Evolutionary conservation across 768 basidiomycete genomes (phyloP).

Genomic region (Amylocystis lapponica): DNA sequence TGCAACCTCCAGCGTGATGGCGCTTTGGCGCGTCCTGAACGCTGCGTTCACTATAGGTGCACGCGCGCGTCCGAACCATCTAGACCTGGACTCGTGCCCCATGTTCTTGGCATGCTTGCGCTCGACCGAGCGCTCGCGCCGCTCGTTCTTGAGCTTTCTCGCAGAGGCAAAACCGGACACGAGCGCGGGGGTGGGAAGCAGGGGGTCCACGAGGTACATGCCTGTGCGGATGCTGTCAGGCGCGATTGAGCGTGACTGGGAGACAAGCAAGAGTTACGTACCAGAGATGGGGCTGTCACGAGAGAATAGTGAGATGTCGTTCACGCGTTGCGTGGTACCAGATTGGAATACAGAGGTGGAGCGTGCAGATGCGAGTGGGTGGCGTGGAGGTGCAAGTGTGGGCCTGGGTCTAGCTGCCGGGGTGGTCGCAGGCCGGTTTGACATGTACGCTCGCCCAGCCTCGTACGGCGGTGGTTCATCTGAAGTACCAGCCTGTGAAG

Average conservation of each 20-base stretch:
- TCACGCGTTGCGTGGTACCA: slow-evolving; percentile 17
- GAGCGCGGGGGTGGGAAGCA: not conserved
- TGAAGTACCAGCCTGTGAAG: too few species aligned
- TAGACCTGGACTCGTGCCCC: not conserved
- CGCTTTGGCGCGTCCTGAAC: slow-evolving; percentile 20
- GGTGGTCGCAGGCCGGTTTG: too few species aligned
- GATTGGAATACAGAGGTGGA: slow-evolving; percentile 9
- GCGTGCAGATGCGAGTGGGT: too few species aligned
- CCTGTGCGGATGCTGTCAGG: slow-evolving; percentile 1
- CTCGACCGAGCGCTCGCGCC: not conserved
- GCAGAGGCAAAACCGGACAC: not conserved
- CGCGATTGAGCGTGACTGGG: not conserved
- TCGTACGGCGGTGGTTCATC: too few species aligned
- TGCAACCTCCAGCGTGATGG: slow-evolving; percentile 17
- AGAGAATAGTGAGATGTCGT: slow-evolving; percentile 20
- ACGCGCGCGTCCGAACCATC: not conserved
- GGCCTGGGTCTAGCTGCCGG: too few species aligned
- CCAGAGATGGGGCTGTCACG: slow-evolving; percentile 19
- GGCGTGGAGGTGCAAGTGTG: too few species aligned
- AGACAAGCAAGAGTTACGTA: not conserved
- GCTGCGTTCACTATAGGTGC: slow-evolving; percentile 19
- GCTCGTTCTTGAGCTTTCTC: too few species aligned
- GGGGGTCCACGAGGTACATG: slow-evolving; percentile 13
- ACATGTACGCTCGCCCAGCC: too few species aligned
- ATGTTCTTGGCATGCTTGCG: not conserved